Percentiles rank a stretch among this genome's conserved stretches.
Evolutionary conservation across 2,329 filamentous ascomycete species (phyloP).

Genomic region (Aspergillus tubingensis): DNA sequence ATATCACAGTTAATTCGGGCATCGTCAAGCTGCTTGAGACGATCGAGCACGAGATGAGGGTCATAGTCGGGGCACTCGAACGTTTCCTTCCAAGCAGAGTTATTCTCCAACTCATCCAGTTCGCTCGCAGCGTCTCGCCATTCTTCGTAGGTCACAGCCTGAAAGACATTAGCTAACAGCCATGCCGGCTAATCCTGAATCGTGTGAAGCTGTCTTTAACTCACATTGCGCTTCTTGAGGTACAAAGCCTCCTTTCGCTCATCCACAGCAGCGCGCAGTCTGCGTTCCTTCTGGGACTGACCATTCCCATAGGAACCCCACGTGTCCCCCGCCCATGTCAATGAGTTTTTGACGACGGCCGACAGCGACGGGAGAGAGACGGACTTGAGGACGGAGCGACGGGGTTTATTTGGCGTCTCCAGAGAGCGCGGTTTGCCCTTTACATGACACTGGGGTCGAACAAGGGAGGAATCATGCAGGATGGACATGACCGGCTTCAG

Average conservation of each 20-base stretch:
- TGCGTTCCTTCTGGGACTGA: slow-evolving; percentile 54
- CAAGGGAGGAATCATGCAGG: slow-evolving; percentile 11
- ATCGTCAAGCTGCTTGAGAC: slow-evolving; percentile 72
- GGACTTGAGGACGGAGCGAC: slow-evolving; percentile 26
- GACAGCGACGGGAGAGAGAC: slow-evolving; percentile 37
- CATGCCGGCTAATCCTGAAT: not conserved
- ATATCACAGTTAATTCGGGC: slow-evolving; percentile 73
- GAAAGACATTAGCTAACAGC: slow-evolving; percentile 2
- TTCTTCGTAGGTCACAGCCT: slow-evolving; percentile 69
- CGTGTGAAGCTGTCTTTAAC: slow-evolving; percentile 28
- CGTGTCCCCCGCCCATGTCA: slow-evolving; percentile 39
- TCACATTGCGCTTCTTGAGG: slow-evolving; percentile 66
- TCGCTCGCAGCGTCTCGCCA: slow-evolving; percentile 77
- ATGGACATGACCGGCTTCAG: slow-evolving; percentile 10
- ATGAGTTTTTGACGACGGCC: slow-evolving; percentile 36
- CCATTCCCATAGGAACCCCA: slow-evolving; percentile 53
- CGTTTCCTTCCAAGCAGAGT: slow-evolving; percentile 77
- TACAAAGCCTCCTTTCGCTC: slow-evolving; percentile 65
- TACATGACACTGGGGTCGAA: slow-evolving; percentile 25
- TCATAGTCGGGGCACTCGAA: slow-evolving; percentile 71
- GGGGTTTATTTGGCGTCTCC: slow-evolving; percentile 8
- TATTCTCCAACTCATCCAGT: slow-evolving; percentile 76
- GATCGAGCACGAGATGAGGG: slow-evolving; percentile 65
- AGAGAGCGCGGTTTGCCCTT: slow-evolving; percentile 20
- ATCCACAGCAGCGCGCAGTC: slow-evolving; percentile 51